Evolutionary conservation across 1,284 basidiomycete genomes (phyloP), one percentile per base, ranked within the genome.

Genomic region (Ustilago trichophora): DNA sequence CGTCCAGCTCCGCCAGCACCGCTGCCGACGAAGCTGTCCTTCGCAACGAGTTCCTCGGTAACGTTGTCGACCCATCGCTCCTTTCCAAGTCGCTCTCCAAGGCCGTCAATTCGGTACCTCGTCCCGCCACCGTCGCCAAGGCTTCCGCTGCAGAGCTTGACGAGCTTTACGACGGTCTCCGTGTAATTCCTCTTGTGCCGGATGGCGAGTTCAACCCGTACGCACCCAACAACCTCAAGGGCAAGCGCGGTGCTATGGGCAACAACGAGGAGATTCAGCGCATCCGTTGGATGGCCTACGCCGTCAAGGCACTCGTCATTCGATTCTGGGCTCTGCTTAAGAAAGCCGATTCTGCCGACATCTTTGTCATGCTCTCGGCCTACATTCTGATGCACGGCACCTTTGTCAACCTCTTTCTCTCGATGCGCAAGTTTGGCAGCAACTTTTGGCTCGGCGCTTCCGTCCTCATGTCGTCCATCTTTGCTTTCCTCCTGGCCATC

Each of bases 381-480:
- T 98, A 98, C 83, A 83, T 95, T 46, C 85, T 98, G 55, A 98
- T 99, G 95, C 94, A 98, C 84, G 86, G 86, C 24, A 95, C 94
- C 1, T 98, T 98, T 83, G 88, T 93, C 82, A 89, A 93, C 55
- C 72, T 81, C 40, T 81, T 80, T 59, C 69, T 81, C 35, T 78
- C 76, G 26, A 80, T 81, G 79, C 73, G 79, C 45, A 76, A 71
- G 27, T 81, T 81, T 38, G 78, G 78, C 34, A 69, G 65, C 49
- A 69, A 76, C 32, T 77, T 80, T 40, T 81, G 79, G 79, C 75
- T 81, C 42, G 91, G 89, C 10, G 85, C 89, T 15, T 90, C 91
- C 36, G 91, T 94, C 46, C 82, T 98, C 68, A 88, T 90, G 22
- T 92, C 91, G 5, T 88, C 89, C n/a, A 86, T 89, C 62, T 90